Evolutionary conservation across 345 rosid species (phyloP), one percentile per base, ranked within the genome.

Genomic region (Salix udensis): DNA sequence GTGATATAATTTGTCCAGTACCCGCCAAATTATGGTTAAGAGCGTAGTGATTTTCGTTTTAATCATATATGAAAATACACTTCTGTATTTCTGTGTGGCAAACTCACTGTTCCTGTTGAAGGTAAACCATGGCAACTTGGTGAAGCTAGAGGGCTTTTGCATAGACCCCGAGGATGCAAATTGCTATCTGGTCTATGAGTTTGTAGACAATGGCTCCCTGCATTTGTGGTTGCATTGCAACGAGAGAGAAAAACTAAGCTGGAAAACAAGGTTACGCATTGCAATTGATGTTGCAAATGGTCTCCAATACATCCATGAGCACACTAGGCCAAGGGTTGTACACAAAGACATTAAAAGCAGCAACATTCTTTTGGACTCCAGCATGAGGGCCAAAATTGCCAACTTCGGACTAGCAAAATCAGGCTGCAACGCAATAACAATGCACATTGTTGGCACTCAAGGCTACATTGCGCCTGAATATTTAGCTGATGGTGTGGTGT

Each of bases 401-500:
- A 87, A 89, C 77, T 89, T 91, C 26, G 96, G 93, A 40, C 87
- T 91, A 1, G 96, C 96, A 24, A 91, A 85, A 82, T 87, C 96
- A 2, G 91, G 93, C 65, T 91, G 91, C 91, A 91, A 91, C 46
- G 89, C 91, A 72, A 89, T 88, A 77, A 91, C 93, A 16, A 86
- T 86, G 93, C 91, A 91, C 82, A 89, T 89, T 44, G 91, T 87
- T 15, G 96, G 93, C 50, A 89, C 96, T 31, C 96, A 88, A 80
- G 93, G 96, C 11, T 89, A 91, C 81, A 89, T 91, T 31, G 91
- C 96, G 5, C 96, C 93, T 0, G 93, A 91, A 70, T 89, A 89
- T 70, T 72, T 88, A 30, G 60, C 88, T 0, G 93, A 89, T 18
- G 96, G 96, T 66, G 82, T 86, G 31, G 91, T 89, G 18, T 89